Base-by-base conservation (phyloP, 805 yeast genomes). In the Kodamaea leandrae region DNA sequence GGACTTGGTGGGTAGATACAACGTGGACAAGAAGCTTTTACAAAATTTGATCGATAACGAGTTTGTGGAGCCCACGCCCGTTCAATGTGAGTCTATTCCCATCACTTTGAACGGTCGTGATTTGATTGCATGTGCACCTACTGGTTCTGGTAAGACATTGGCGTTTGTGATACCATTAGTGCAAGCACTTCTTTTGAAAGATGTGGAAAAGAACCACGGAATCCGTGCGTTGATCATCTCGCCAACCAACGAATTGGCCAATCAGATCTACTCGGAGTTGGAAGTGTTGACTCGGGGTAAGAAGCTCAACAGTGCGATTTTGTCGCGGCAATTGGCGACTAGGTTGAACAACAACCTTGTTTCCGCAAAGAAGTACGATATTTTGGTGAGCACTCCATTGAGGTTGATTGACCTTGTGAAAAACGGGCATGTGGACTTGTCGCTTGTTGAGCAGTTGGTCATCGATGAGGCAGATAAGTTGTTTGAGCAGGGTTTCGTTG, bases 91-190 rank as follows among this genome's bases (percentile, higher is more conserved):
- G 61, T 80, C 89, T 2, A 81, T 93, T 30, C 97, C 99, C 2
- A 68, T 80, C 7, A 64, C 86, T 10, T 64, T 88, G 39, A 72
- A 77, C 39, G 74, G 71, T 20, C 76, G 95, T 44, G 97, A 91
- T 57, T 59, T 93, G 24, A 70, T 93, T 32, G 95, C 96, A 1
- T 87, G 96, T 72, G 97, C 98, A 0, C 98, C 98, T 35, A 93
- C 99, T 1, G 99, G 99, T 52, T 88, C 97, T 4, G 99, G 99
- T 71, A 93, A 93, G 60, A 93, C 99, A 0, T 69, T 93, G 36
- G 95, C 97, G 21, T 93, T 85, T 57, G 66, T 86, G 42, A 77
- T 89, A 13, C 99, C 99, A 3, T 53, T 91, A 52, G 63, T 93
- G 15, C 93, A 86, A 51, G 54, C 62, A 35, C 47, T 68, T 17